Percentiles rank a stretch among this genome's conserved stretches.
phyloP scores from a whole-genome alignment of 805 yeast species.

The Suhomyces sp. region DNA sequence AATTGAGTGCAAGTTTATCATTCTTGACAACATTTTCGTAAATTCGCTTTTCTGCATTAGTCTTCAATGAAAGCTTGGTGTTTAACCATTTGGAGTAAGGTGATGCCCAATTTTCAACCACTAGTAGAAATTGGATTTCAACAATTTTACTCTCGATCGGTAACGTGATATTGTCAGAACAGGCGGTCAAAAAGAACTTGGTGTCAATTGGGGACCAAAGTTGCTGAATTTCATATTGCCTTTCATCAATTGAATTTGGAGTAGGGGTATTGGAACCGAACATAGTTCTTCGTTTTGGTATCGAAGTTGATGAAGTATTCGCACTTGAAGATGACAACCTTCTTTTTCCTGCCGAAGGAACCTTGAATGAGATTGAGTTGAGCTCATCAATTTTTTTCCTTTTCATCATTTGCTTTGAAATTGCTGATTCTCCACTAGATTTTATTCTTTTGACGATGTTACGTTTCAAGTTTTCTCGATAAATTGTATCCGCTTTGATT shows the following conservation, averaged over 20 bases:
- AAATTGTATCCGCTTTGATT: slow-evolving; percentile 44
- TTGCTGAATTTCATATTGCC: slow-evolving; percentile 35
- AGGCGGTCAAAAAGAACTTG: slow-evolving; percentile 27
- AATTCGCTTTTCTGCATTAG: slow-evolving; percentile 24
- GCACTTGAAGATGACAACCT: slow-evolving; percentile 12
- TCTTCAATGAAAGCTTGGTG: slow-evolving; percentile 40
- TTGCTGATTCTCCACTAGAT: slow-evolving; percentile 20
- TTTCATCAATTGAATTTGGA: slow-evolving; percentile 15
- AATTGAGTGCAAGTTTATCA: slow-evolving; percentile 27
- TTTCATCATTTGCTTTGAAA: slow-evolving; percentile 22
- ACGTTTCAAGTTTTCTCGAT: slow-evolving; percentile 30
- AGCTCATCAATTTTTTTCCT: slow-evolving; percentile 37
- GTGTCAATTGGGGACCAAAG: slow-evolving; percentile 52
- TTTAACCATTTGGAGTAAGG: slow-evolving; percentile 51
- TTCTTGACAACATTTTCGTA: slow-evolving; percentile 26
- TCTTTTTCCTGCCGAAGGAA: slow-evolving; percentile 21
- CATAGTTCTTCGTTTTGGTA: slow-evolving; percentile 14
- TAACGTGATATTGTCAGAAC: slow-evolving; percentile 27
- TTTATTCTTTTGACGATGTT: slow-evolving; percentile 31
- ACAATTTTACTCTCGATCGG: slow-evolving; percentile 19
- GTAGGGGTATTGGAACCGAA: slow-evolving; percentile 9
- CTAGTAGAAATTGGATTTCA: slow-evolving; percentile 37
- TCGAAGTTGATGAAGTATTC: slow-evolving; percentile 11
- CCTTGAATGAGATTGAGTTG: slow-evolving; percentile 22
- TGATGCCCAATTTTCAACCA: slow-evolving; percentile 50